phyloP scores from a whole-genome alignment of 2,329 filamentous ascomycete genomes.

The Diaporthe sp. region DNA sequence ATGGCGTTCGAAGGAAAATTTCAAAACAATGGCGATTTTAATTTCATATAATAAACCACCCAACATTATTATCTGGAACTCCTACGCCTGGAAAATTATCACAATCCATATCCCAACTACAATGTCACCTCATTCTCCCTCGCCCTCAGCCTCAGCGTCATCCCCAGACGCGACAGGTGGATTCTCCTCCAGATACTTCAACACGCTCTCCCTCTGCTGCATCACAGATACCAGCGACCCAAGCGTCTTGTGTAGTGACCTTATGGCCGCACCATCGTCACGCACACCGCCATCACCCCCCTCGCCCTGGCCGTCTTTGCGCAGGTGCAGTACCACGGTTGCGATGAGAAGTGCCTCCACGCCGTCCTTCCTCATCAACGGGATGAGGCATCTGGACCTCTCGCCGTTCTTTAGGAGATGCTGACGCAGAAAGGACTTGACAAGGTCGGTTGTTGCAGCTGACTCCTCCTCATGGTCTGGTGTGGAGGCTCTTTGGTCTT shows the following conservation, averaged over 20 bases:
- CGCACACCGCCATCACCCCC: neutral
- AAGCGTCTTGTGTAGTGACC: constrained; percentile 18
- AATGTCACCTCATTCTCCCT: neutral
- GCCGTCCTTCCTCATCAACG: neutral
- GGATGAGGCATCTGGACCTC: neutral
- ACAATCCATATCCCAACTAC: too few relatives aligned
- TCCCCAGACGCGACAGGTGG: neutral
- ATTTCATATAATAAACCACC: too few relatives aligned
- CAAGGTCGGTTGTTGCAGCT: constrained; percentile 14
- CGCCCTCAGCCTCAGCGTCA: neutral
- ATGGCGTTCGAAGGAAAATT: too few relatives aligned
- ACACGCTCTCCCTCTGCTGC: constrained; percentile 28
- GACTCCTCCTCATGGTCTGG: neutral
- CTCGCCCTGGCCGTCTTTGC: neutral
- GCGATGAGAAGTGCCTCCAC: constrained; percentile 24
- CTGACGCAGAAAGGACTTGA: constrained; percentile 24
- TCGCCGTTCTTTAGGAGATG: constrained; percentile 24
- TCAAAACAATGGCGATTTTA: neutral
- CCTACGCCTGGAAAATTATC: neutral
- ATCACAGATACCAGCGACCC: constrained; percentile 22
- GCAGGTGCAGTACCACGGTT: constrained; percentile 23
- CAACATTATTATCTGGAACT: neutral
- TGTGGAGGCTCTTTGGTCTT: neutral
- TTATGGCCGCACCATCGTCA: neutral
- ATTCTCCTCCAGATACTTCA: constrained; percentile 1